Base-by-base conservation (phyloP, 2,329 filamentous ascomycete genomes). In the Sporothrix luriei region DNA sequence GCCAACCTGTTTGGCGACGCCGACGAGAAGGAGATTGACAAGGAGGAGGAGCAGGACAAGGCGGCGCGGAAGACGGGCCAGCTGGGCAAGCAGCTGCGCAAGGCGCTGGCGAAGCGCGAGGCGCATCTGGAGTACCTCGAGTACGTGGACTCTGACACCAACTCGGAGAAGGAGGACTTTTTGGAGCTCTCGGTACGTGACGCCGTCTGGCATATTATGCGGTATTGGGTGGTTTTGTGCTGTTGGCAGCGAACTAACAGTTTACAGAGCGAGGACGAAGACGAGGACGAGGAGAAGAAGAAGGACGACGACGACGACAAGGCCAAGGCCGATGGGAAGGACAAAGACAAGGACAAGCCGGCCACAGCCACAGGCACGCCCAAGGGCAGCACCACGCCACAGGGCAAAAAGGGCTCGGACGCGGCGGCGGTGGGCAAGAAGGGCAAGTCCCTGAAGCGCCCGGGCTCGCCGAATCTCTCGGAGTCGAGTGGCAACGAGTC, bases 401-500 rank as follows among this genome's bases (percentile, higher is more conserved):
- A 83, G 40, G 81, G 81, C 66, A 87, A 85, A 68, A 75, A 40
- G 38, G 21, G 79, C 13, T 77, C 78, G 5, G 80, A 85, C 43
- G 78, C 82, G 24, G 33, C 67, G 3, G 78, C 82, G 11, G 21
- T 48, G 4, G 76, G 80, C 6, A 87, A 86, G 78, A 87, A 87
- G 77, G 79, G 79, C 75, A 89, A 88, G 76, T 84, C 84, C 43
- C 85, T 94, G 67, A 97, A 97, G 81, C 89, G 94, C 40, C 86
- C 92, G 43, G 93, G 93, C 21, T 97, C 93, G 19, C 93, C 94
- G 3, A 91, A 94, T 73, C 84, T 91, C 43, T 97, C 93, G 1
- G 94, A 98, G 77, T 93, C 93, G 11, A 97, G 93, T 77, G 94
- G 93, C 68, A 96, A 94, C 74, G 94, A 98, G 78, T 94, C 92